These are phyloP conservation scores for Puccinia coronata DNA, from an alignment of 1,284 basidiomycete genomes.

Conservation along the genomic window DNA sequence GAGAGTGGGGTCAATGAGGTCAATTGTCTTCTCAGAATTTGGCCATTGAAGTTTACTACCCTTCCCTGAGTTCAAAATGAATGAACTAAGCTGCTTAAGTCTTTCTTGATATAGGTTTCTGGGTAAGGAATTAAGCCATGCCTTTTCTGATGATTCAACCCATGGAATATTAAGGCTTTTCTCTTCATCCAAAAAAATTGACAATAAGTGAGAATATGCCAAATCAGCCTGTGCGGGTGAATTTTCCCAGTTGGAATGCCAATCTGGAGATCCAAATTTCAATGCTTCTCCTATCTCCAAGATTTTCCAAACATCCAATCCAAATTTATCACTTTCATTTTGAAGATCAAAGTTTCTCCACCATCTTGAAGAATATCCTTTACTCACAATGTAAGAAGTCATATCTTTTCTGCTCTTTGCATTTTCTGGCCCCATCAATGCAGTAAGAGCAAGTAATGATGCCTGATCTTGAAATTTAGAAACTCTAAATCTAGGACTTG, in stretches of 20 bases:
- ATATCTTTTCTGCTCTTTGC: neutral
- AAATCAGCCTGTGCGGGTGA: neutral
- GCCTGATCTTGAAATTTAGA: too few relatives aligned
- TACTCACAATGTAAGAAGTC: neutral
- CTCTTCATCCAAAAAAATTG: neutral
- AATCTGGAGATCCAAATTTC: neutral
- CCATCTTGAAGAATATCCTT: neutral
- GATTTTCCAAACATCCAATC: slow-evolving; percentile 1
- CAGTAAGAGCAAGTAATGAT: neutral
- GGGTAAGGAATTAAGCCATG: neutral
- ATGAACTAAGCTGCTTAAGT: neutral
- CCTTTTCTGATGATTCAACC: slow-evolving; percentile 9
- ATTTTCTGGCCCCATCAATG: neutral
- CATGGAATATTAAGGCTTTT: neutral
- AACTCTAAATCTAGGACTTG: neutral
- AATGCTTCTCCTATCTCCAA: slow-evolving; percentile 8
- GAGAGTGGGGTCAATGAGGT: neutral
- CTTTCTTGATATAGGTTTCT: neutral
- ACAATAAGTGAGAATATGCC: neutral
- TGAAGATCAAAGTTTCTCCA: slow-evolving; percentile 5
- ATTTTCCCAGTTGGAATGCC: neutral
- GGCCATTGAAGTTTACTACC: neutral
- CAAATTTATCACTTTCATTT: neutral
- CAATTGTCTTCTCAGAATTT: neutral
- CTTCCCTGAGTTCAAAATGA: neutral